Evolutionary conservation across 495 filamentous ascomycete genomes (phyloP).

Genomic region (Podospora fimiseda): DNA sequence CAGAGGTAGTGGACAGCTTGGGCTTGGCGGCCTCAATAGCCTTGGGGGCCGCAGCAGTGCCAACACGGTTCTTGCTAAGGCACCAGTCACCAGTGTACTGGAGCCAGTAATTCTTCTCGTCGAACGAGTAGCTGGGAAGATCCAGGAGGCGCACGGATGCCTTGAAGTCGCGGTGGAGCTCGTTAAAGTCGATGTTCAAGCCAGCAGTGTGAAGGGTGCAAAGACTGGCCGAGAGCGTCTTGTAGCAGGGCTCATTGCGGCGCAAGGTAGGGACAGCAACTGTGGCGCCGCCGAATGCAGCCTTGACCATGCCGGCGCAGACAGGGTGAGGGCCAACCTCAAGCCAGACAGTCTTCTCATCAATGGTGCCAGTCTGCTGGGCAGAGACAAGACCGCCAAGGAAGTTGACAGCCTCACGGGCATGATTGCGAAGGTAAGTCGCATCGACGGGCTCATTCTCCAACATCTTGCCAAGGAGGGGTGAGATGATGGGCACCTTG

Average conservation of each 20-base stretch:
- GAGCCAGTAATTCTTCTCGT: slow-evolving; percentile 80
- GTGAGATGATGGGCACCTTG: slow-evolving; percentile 65
- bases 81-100: slow-evolving; percentile 62
- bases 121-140: slow-evolving; percentile 71
- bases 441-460: slow-evolving; percentile 50
- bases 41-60: slow-evolving; percentile 41
- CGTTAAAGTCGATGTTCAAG: slow-evolving; percentile 66
- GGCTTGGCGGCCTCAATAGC: slow-evolving; percentile 46
- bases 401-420: slow-evolving; percentile 70
- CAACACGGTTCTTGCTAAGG: slow-evolving; percentile 65
- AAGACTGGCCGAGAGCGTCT: slow-evolving; percentile 54
- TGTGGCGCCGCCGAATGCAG: slow-evolving; percentile 51
- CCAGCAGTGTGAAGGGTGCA: slow-evolving; percentile 58
- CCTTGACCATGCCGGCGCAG: slow-evolving; percentile 62
- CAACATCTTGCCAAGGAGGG: slow-evolving; percentile 57
- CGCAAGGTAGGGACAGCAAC: slow-evolving; percentile 52
- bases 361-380: slow-evolving; percentile 40
- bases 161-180: slow-evolving; percentile 68
- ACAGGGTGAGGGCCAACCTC: slow-evolving; percentile 69
- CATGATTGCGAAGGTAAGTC: slow-evolving; percentile 59
- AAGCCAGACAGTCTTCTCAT: slow-evolving; percentile 53
- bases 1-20: slow-evolving; percentile 42
- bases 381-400: slow-evolving; percentile 55
- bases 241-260: slow-evolving; percentile 54
- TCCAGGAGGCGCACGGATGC: slow-evolving; percentile 54